Percentiles rank a stretch among this genome's conserved stretches.
phyloP scores from a whole-genome alignment of 2,329 filamentous ascomycete genomes.

The Cordyceps pruinosa region DNA sequence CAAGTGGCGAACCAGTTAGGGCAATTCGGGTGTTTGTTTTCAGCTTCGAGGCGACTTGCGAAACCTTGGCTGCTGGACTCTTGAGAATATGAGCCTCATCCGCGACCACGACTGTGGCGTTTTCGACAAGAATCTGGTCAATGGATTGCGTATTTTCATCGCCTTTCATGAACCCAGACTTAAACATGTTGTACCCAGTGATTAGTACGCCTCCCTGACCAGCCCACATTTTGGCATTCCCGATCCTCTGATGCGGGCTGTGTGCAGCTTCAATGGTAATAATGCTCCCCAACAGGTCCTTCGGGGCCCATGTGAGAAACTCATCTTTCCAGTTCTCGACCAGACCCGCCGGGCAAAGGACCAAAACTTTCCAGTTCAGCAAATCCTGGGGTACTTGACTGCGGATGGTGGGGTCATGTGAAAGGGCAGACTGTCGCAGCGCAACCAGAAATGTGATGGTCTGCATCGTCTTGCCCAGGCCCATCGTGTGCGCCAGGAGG shows the following conservation, averaged over 20 bases:
- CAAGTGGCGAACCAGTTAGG: slow-evolving; percentile 77
- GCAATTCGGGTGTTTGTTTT: slow-evolving; percentile 67
- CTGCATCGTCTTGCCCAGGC: slow-evolving; percentile 88
- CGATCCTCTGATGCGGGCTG: slow-evolving; percentile 30
- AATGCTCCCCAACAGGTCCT: slow-evolving; percentile 46
- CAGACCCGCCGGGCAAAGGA: slow-evolving; percentile 69
- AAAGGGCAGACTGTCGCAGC: slow-evolving; percentile 59
- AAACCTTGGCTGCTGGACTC: slow-evolving; percentile 49
- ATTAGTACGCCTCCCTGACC: slow-evolving; percentile 64
- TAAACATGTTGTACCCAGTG: slow-evolving; percentile 66
- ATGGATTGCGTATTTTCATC: slow-evolving; percentile 22
- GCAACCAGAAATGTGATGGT: slow-evolving; percentile 76
- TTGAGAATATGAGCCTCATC: slow-evolving; percentile 84
- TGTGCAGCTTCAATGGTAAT: slow-evolving; percentile 45
- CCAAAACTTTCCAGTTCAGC: slow-evolving; percentile 54
- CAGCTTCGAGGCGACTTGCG: slow-evolving; percentile 51
- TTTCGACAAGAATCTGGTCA: slow-evolving; percentile 45
- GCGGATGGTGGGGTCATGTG: slow-evolving; percentile 46
- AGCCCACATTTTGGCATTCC: slow-evolving; percentile 52
- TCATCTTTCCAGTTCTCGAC: slow-evolving; percentile 82
- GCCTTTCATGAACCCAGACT: slow-evolving; percentile 18
- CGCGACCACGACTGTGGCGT: slow-evolving; percentile 67
- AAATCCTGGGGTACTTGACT: slow-evolving; percentile 64
- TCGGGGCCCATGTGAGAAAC: slow-evolving; percentile 60
- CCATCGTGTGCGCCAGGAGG: slow-evolving; percentile 84